These are phyloP conservation scores for Mycena belliarum DNA, from an alignment of 768 basidiomycete species.

Conservation along the genomic window DNA sequence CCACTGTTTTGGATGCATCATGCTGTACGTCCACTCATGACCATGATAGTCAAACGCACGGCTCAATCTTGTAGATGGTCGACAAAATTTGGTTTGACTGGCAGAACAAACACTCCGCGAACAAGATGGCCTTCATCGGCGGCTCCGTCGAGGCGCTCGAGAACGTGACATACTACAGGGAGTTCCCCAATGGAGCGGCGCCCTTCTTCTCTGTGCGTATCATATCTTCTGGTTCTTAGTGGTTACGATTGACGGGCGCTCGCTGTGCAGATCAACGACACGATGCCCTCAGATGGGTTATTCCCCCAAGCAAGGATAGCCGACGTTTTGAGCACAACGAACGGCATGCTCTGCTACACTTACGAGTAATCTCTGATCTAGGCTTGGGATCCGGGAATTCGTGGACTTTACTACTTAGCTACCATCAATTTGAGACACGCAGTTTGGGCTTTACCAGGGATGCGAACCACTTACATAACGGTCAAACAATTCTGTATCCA, in stretches of 20 bases:
- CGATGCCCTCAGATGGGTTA: conserved; percentile 31
- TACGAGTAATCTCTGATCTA: conserved; percentile 28
- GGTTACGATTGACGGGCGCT: too few species aligned
- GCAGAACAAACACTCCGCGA: conserved; percentile 29
- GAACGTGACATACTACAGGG: conserved; percentile 24
- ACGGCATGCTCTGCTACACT: conserved; percentile 35
- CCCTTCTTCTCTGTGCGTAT: conserved; percentile 20
- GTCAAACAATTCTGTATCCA: too few species aligned
- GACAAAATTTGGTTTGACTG: conserved; percentile 42
- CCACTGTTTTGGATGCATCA: conserved; percentile 41
- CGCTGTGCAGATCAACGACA: conserved; percentile 18
- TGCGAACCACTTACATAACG: too few species aligned
- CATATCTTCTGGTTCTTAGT: conserved; percentile 7
- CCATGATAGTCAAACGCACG: not conserved
- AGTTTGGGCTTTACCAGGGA: too few species aligned
- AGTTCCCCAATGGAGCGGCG: conserved; percentile 29
- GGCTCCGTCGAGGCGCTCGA: conserved; percentile 32
- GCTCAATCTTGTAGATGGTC: conserved; percentile 29
- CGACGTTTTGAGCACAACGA: conserved; percentile 34
- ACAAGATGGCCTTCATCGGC: conserved; percentile 30
- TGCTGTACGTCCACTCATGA: conserved; percentile 24
- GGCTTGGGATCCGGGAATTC: too few species aligned
- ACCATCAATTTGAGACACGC: too few species aligned
- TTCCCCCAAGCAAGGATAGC: conserved; percentile 28
- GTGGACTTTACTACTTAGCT: too few species aligned